A percentile compares a stretch with the other conserved stretches of the same genome.
These are phyloP conservation scores for Penicillium longicatenatum DNA, from an alignment of 495 filamentous ascomycete genomes.

Conservation along the genomic window DNA sequence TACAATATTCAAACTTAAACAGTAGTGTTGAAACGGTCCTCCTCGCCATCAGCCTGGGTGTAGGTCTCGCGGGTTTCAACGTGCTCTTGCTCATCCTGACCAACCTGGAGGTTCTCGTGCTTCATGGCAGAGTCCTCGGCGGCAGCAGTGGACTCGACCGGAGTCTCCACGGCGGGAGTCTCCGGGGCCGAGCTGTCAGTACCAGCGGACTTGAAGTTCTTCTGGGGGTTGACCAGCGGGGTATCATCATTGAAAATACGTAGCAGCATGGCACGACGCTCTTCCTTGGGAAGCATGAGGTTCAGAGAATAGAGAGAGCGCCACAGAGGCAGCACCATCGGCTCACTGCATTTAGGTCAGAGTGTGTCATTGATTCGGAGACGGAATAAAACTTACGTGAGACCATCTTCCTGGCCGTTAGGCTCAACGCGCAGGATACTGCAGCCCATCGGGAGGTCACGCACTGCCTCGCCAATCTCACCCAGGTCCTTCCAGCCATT, in stretches of 20 bases:
- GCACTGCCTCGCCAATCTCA: constrained; percentile 85
- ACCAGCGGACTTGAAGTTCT: constrained; percentile 26
- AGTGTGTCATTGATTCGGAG: background rate
- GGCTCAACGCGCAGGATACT: constrained; percentile 84
- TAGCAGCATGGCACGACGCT: constrained; percentile 87
- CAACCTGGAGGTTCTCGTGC: constrained; percentile 39
- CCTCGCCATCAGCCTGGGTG: constrained; percentile 43
- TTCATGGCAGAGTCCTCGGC: constrained; percentile 41
- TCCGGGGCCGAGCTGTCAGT: constrained; percentile 19
- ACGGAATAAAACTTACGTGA: constrained; percentile 49
- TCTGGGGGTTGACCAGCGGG: constrained; percentile 57
- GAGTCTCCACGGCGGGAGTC: constrained; percentile 23
- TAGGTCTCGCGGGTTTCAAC: constrained; percentile 42
- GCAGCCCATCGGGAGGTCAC: constrained; percentile 83
- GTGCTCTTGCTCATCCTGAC: constrained; percentile 42
- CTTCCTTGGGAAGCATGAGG: constrained; percentile 97
- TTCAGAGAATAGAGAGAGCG: constrained; percentile 83
- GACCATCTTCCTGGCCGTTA: constrained; percentile 65
- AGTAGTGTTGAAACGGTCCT: constrained; percentile 47
- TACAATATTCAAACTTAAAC: constrained; percentile 26
- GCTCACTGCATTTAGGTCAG: constrained; percentile 53
- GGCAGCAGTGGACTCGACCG: constrained; percentile 25
- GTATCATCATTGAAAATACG: constrained; percentile 85
- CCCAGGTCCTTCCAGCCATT: constrained; percentile 71
- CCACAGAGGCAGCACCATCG: constrained; percentile 89